These are phyloP conservation scores for Phaseolus coccineus DNA, from an alignment of 331 rosid species.

Conservation along the genomic window DNA sequence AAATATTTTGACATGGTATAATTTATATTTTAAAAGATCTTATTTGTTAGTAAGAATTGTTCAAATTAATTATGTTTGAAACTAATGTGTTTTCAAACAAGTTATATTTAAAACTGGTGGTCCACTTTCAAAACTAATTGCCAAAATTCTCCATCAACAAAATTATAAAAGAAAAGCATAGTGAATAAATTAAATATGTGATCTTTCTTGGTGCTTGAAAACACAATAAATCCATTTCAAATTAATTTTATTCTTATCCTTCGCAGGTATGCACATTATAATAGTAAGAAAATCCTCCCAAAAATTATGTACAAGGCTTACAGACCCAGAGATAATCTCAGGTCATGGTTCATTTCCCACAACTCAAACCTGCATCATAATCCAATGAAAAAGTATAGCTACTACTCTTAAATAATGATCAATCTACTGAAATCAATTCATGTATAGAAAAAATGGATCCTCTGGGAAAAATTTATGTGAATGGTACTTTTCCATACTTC, in stretches of 20 bases:
- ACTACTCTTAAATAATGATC: slow-evolving; percentile 2
- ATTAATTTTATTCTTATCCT: not conserved
- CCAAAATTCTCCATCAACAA: too few species aligned
- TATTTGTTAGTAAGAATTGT: too few species aligned
- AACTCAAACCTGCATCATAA: not conserved
- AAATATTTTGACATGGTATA: too few species aligned
- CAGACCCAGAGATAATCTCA: not conserved
- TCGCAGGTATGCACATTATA: not conserved
- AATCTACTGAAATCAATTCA: not conserved
- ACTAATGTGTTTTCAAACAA: too few species aligned
- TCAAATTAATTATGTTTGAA: too few species aligned
- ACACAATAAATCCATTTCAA: not conserved
- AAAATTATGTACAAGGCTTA: not conserved
- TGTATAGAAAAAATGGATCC: slow-evolving; percentile 18
- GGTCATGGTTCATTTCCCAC: not conserved
- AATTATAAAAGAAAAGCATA: too few species aligned
- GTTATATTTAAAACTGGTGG: too few species aligned
- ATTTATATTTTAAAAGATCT: too few species aligned
- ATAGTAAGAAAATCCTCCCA: not conserved
- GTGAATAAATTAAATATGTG: too few species aligned
- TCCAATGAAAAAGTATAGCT: not conserved
- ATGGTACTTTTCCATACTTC: slow-evolving; percentile 13
- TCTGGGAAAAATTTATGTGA: not conserved
- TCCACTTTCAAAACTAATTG: too few species aligned
- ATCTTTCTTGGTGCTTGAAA: not conserved